These are phyloP conservation scores for Vickermania ingenoplastis DNA, from an alignment of 208 protist genomes.

Conservation along the genomic window DNA sequence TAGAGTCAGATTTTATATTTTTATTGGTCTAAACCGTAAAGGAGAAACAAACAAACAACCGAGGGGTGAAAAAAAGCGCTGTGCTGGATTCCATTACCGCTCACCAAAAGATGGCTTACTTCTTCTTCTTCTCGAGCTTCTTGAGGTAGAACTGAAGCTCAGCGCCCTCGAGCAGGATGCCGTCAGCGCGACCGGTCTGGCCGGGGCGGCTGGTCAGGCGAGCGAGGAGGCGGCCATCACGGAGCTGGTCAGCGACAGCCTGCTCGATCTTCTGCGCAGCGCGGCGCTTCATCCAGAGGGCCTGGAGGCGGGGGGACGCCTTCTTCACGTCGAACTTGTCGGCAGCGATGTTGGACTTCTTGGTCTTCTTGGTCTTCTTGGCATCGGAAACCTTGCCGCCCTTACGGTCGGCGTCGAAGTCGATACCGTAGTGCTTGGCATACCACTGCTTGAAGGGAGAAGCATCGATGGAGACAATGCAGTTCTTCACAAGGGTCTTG, in stretches of 20 bases:
- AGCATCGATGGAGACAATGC: conserved; percentile 96
- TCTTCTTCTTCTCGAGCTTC: conserved; percentile 98
- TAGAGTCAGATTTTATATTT: conserved; percentile 1
- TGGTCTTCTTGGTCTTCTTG: conserved; percentile 84
- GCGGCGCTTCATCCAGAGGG: conserved; percentile 65
- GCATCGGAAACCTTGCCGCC: conserved; percentile 34
- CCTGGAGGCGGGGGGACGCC: conserved; percentile 53
- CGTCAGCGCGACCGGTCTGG: conserved; percentile 96
- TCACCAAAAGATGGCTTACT: conserved; percentile 18
- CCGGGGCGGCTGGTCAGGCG: conserved; percentile 96
- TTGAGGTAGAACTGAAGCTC: conserved; percentile 99
- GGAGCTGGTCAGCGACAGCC: conserved; percentile 88
- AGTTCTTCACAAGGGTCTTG: conserved; percentile 99
- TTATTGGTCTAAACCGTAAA: neutral
- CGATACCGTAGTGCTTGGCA: conserved; percentile 95
- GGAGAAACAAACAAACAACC: neutral
- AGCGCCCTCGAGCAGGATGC: conserved; percentile 98
- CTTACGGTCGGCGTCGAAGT: conserved; percentile 90
- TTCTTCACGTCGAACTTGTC: conserved; percentile 76
- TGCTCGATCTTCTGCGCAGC: conserved; percentile 78
- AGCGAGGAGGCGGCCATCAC: conserved; percentile 91
- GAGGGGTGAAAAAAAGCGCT: neutral
- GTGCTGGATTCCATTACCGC: neutral
- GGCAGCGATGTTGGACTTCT: too few species aligned
- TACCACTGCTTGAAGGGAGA: conserved; percentile 98